phyloP scores from a whole-genome alignment of 2,329 filamentous ascomycete species.

The Cercospora zeina region DNA sequence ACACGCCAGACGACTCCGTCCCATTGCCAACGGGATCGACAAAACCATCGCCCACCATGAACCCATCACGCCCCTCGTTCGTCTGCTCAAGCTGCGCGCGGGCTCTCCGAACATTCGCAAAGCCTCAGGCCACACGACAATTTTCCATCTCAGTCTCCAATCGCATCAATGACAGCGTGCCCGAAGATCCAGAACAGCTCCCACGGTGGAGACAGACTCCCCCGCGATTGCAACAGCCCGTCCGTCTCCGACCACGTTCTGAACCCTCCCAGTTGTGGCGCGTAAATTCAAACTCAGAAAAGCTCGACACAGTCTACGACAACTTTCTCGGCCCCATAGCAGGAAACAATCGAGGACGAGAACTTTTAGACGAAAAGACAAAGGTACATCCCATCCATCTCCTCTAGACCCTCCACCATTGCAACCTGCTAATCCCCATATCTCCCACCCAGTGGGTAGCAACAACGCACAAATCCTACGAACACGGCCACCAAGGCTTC shows the following conservation, averaged over 20 bases:
- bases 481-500: constrained; percentile 89
- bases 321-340: constrained; percentile 64
- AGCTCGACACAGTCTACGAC: constrained; percentile 75
- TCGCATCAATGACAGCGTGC: constrained; percentile 17
- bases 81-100: constrained; percentile 39
- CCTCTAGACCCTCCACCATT: not conserved
- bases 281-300: constrained; percentile 73
- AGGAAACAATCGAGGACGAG: constrained; percentile 55
- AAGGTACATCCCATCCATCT: constrained; percentile 52
- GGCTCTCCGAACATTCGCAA: constrained; percentile 24
- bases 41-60: constrained; percentile 22
- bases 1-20: not conserved
- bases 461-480: constrained; percentile 97
- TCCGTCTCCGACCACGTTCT: constrained; percentile 59
- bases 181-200: constrained; percentile 31
- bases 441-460: constrained; percentile 69
- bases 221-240: constrained; percentile 49
- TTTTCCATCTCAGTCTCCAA: constrained; percentile 29
- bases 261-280: constrained; percentile 57
- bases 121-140: constrained; percentile 9
- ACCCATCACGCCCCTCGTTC: constrained; percentile 31
- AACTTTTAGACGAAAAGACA: constrained; percentile 81
- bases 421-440: not conserved
- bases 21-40: not conserved
- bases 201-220: constrained; percentile 57